Base-by-base conservation (phyloP, 495 filamentous ascomycete species). In the Xylaria grammica region DNA sequence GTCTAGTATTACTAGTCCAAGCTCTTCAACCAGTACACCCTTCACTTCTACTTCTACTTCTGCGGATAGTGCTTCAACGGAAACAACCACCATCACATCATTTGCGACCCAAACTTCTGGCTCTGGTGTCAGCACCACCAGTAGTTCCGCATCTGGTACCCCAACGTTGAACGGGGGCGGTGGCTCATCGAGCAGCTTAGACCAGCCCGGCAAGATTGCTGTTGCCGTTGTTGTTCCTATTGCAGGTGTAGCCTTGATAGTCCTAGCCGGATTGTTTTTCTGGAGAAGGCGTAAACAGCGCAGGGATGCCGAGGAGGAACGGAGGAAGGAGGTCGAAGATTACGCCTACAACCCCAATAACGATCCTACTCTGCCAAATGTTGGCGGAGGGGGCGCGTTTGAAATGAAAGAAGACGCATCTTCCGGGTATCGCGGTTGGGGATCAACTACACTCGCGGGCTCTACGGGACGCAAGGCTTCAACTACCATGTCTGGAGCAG, bases 301-400 rank as follows among this genome's bases (percentile, higher is more conserved):
- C 42, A 96, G 91, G 78, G 88, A 89, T 46, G 89, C 87, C n/a
- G 91, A 91, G 69, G 95, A 97, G 66, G 86, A 92, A 54, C 84
- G 95, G 57, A 85, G 93, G 59, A 97, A 97, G 76, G 96, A 98
- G 72, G 91, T 97, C 3, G 94, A 97, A 74, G 95, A 97, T 68
- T 97, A 97, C 73, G 89, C 89, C 22, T 97, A 93, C 81, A 98
- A 97, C 73, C 95, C 94, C 8, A 98, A 97, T 76, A 86, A 92
- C 60, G 94, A 97, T 71, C 93, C 95, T 1, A 90, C 90, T 4
- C 78, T 94, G 3, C 92, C 93, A 24, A 83, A 83, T 5, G 81
- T 91, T n/a, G 85, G 76, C 49, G 83, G 79, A 51, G 79, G 76
- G 5, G 85, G 82, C 34, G 79, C 81, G 40, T 91, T 88, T 69